Percentiles rank a stretch among this genome's conserved stretches.
Conservation (phyloP, 345 rosid species). For the Stellera chamaejasme region DNA sequence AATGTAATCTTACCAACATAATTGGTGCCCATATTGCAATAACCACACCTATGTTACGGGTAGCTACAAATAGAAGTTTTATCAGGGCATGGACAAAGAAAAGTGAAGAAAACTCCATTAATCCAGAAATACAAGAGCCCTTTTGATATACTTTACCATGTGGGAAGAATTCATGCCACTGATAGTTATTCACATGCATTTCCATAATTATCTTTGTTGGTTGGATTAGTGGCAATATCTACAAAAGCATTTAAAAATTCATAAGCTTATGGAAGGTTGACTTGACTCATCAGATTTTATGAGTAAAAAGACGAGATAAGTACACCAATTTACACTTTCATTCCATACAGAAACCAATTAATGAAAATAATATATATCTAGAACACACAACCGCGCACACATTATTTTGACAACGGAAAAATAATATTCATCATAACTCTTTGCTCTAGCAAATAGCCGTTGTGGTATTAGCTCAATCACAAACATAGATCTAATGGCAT, state of each 20-base stretch:
- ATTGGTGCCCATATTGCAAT: constrained; percentile 95
- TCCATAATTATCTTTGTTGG: constrained; percentile 80
- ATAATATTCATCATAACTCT: too few relatives aligned
- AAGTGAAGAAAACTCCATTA: neutral
- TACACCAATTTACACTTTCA: too few relatives aligned
- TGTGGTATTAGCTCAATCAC: too few relatives aligned
- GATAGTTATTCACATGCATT: constrained; percentile 44
- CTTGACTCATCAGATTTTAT: too few relatives aligned
- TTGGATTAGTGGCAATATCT: constrained; percentile 81
- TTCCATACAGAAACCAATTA: too few relatives aligned
- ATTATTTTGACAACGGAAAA: too few relatives aligned
- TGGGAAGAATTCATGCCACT: constrained; percentile 93
- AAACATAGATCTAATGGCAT: too few relatives aligned
- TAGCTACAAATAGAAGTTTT: constrained; percentile 34
- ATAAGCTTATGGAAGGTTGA: neutral
- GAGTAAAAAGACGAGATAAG: too few relatives aligned
- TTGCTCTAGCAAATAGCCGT: too few relatives aligned
- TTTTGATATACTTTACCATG: constrained; percentile 34
- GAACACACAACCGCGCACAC: too few relatives aligned
- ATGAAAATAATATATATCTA: too few relatives aligned
- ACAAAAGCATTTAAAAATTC: constrained; percentile 15
- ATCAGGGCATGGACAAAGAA: constrained; percentile 12
- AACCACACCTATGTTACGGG: constrained; percentile 73
- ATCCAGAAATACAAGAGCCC: constrained; percentile 5
- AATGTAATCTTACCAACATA: constrained; percentile 58